Percentiles rank a stretch among this genome's conserved stretches.
Evolutionary conservation across 2,329 filamentous ascomycete genomes (phyloP).

Genomic region (Scytalidium sp.): DNA sequence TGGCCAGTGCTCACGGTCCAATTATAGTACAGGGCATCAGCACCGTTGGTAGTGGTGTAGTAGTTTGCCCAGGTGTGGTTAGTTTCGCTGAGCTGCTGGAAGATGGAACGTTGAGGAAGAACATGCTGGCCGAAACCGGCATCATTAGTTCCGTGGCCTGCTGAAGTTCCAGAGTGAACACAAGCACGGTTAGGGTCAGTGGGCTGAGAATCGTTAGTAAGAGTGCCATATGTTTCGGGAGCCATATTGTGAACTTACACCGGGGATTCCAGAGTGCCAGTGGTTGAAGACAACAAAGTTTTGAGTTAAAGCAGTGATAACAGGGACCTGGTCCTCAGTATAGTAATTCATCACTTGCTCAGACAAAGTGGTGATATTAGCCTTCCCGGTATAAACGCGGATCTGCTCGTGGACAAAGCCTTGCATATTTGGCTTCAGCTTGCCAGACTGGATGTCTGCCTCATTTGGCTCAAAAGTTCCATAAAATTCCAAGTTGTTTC

Average conservation of each 20-base stretch:
- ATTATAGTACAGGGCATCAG: constrained; percentile 30
- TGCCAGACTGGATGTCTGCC: constrained; percentile 29
- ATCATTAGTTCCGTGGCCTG: constrained; percentile 29
- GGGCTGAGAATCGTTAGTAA: constrained; percentile 26
- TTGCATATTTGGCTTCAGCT: constrained; percentile 28
- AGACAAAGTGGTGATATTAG: constrained; percentile 28
- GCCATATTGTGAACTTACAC: constrained; percentile 30
- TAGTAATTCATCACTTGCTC: constrained; percentile 42
- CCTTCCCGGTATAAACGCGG: constrained; percentile 29
- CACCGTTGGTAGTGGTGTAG: constrained; percentile 26
- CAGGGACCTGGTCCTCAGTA: constrained; percentile 37
- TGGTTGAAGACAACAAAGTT: constrained; percentile 41
- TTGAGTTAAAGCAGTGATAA: constrained; percentile 36
- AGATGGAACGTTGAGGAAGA: constrained; percentile 32
- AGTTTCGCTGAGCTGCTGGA: constrained; percentile 34
- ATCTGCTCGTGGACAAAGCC: constrained; percentile 42
- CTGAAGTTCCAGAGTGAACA: constrained; percentile 27
- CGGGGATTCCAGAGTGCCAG: constrained; percentile 40
- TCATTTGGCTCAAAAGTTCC: constrained; percentile 38
- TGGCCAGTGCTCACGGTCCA: constrained; percentile 27
- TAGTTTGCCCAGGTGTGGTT: constrained; percentile 34
- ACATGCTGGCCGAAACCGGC: constrained; percentile 12
- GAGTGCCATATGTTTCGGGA: neutral
- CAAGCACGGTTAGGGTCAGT: constrained; percentile 40
- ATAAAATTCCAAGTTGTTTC: constrained; percentile 43